A percentile compares a stretch with the other conserved stretches of the same genome.
Conservation (phyloP, 768 basidiomycete genomes). For the Collybiopsis confluens region DNA sequence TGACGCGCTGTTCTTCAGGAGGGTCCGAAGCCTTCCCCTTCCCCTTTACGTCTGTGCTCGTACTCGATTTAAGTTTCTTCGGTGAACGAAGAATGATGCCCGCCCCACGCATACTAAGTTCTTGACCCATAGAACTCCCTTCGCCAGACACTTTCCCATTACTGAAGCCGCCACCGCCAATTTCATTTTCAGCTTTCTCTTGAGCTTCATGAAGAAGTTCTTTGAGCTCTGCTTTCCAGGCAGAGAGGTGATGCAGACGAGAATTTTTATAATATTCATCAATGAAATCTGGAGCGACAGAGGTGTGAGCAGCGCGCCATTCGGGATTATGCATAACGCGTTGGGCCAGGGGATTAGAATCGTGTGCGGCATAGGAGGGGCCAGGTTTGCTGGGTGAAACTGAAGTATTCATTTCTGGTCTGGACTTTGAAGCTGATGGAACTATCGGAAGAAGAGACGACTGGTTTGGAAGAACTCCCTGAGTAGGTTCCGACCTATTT, state of each 20-base stretch:
- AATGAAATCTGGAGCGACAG: slow-evolving; percentile 81
- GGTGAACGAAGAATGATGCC: slow-evolving; percentile 48
- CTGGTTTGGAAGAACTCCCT: slow-evolving; percentile 42
- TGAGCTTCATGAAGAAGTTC: slow-evolving; percentile 77
- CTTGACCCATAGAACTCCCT: slow-evolving; percentile 7
- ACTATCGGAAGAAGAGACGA: slow-evolving; percentile 19
- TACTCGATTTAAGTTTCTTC: slow-evolving; percentile 24
- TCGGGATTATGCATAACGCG: slow-evolving; percentile 78
- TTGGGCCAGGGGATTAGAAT: slow-evolving; percentile 68
- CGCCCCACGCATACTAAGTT: slow-evolving; percentile 51
- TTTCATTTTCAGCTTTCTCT: slow-evolving; percentile 50
- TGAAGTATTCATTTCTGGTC: too few species aligned
- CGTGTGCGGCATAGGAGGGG: slow-evolving; percentile 63
- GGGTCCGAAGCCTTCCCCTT: slow-evolving; percentile 43
- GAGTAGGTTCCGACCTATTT: slow-evolving; percentile 42
- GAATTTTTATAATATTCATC: slow-evolving; percentile 82
- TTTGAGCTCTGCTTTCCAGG: slow-evolving; percentile 89
- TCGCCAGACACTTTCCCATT: slow-evolving; percentile 30
- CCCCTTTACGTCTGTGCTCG: slow-evolving; percentile 46
- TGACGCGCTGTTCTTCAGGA: slow-evolving; percentile 50
- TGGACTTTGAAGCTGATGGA: slow-evolving; percentile 17
- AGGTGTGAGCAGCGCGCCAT: slow-evolving; percentile 88
- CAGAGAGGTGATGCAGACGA: slow-evolving; percentile 87
- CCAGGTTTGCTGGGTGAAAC: slow-evolving; percentile 49
- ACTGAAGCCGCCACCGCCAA: slow-evolving; percentile 15